Evolutionary conservation across 495 filamentous ascomycete genomes (phyloP).

Genomic region (Clavariopsis aquatica): DNA sequence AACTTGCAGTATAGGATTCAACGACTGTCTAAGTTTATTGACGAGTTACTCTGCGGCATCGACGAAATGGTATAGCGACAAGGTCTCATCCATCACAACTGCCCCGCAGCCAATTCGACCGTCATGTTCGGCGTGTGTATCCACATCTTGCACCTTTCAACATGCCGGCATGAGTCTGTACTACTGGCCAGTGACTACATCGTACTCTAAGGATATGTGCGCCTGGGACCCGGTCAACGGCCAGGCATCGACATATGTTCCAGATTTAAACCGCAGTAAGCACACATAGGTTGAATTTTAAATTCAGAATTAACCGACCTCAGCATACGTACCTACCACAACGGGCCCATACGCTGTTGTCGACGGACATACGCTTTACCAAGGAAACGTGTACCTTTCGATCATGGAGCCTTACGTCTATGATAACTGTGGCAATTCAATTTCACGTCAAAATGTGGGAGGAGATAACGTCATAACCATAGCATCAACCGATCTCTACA

Average conservation of each 20-base stretch:
- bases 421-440: slow-evolving; percentile 10
- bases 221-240: slow-evolving; percentile 14
- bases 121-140: slow-evolving; percentile 17
- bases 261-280: slow-evolving; percentile 11
- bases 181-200: slow-evolving; percentile 16
- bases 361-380: slow-evolving; percentile 17
- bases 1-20: slow-evolving; percentile 16
- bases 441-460: neutral
- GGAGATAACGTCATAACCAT: slow-evolving; percentile 15
- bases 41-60: neutral
- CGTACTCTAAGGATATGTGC: slow-evolving; percentile 4
- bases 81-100: neutral
- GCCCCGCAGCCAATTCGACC: neutral
- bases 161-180: slow-evolving; percentile 20
- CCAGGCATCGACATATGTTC: slow-evolving; percentile 8
- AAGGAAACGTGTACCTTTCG: slow-evolving; percentile 23
- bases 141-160: slow-evolving; percentile 15
- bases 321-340: slow-evolving; percentile 12
- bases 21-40: slow-evolving; percentile 9
- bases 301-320: neutral
- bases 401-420: slow-evolving; percentile 6
- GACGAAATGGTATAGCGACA: neutral
- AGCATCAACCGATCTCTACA: slow-evolving; percentile 18
- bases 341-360: slow-evolving; percentile 22
- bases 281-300: too few species aligned